phyloP scores from a whole-genome alignment of 192 early-diverging fungal species.

The Backusella luteola region DNA sequence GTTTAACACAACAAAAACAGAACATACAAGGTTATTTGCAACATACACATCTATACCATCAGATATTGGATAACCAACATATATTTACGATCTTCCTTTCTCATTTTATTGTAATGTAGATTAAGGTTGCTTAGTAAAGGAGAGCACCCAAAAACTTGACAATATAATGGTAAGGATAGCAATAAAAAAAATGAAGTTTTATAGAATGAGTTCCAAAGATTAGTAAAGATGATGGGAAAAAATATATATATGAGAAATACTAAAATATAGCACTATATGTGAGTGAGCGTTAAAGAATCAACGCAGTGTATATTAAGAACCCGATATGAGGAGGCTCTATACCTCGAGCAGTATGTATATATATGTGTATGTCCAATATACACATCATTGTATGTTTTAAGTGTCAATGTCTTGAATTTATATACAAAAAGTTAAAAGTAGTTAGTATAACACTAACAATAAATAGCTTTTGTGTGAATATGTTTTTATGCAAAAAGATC shows the following conservation, averaged over 20 bases:
- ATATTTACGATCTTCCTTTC: background rate
- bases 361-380: no score
- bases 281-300: background rate
- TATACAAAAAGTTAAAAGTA: background rate
- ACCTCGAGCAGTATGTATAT: background rate
- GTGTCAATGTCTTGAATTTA: no score
- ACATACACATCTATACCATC: background rate
- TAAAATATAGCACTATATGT: background rate
- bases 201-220: background rate
- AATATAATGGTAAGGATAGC: background rate
- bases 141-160: background rate
- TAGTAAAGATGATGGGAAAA: background rate
- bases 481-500: background rate
- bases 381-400: no score
- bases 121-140: background rate
- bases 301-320: background rate
- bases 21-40: background rate
- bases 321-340: background rate
- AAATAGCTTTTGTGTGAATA: background rate
- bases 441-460: background rate
- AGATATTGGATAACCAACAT: background rate
- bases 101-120: background rate
- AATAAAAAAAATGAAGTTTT: background rate
- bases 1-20: background rate
- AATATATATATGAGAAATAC: background rate